phyloP scores from a whole-genome alignment of 768 basidiomycete species.

The Suillus fuscotomentosus region DNA sequence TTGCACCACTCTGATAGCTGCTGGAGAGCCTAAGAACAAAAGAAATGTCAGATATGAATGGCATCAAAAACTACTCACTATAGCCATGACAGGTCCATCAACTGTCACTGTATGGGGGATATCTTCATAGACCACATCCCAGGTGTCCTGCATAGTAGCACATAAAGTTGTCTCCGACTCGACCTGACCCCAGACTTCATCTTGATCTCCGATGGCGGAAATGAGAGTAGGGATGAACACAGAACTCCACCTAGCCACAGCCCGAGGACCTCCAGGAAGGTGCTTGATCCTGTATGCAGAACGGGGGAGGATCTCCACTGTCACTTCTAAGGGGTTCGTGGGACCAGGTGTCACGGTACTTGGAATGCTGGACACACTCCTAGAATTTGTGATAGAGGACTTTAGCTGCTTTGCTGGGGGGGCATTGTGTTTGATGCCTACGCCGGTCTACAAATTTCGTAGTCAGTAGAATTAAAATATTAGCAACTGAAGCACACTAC shows the following conservation, averaged over 20 bases:
- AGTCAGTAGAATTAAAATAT: background rate
- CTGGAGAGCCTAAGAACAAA: background rate
- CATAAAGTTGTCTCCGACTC: background rate
- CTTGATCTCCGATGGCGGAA: background rate
- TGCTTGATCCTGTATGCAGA: background rate
- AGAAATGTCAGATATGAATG: background rate
- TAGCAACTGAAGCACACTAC: background rate
- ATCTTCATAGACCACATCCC: conserved; percentile 7
- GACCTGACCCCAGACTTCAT: background rate
- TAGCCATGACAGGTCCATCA: conserved; percentile 3
- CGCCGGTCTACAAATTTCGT: background rate
- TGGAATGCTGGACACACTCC: background rate
- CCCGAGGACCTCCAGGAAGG: background rate
- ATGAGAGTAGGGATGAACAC: too few species aligned
- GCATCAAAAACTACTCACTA: conserved; percentile 2
- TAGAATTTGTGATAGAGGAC: background rate
- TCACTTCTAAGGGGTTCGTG: background rate
- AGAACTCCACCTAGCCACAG: background rate
- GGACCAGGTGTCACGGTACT: background rate
- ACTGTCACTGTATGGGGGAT: conserved; percentile 5
- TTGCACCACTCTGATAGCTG: background rate
- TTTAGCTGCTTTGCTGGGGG: background rate
- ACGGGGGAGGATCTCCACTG: background rate
- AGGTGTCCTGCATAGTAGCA: background rate
- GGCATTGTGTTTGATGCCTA: background rate